Percentiles rank a stretch among this genome's conserved stretches.
phyloP scores from a whole-genome alignment of 2,329 filamentous ascomycete genomes.

The Cladobotryum mycophilum region DNA sequence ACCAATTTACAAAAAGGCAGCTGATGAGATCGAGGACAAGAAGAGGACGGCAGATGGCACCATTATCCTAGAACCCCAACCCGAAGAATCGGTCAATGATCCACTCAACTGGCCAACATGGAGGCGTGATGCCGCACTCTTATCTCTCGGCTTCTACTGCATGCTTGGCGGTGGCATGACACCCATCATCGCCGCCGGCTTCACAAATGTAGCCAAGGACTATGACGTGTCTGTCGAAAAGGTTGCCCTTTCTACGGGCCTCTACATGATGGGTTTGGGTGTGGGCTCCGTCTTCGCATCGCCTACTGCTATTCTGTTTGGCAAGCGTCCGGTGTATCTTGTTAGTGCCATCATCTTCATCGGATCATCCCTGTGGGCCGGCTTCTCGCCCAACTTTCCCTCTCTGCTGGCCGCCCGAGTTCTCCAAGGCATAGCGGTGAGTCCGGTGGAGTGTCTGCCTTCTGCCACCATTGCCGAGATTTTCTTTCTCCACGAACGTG shows the following conservation, averaged over 20 bases:
- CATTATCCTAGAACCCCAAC: slow-evolving; percentile 86
- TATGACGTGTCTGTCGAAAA: slow-evolving; percentile 60
- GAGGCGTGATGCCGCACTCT: slow-evolving; percentile 70
- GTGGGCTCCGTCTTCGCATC: slow-evolving; percentile 78
- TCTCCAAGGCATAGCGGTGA: slow-evolving; percentile 81
- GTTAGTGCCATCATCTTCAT: slow-evolving; percentile 72
- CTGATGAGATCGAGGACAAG: slow-evolving; percentile 35
- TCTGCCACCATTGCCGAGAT: slow-evolving; percentile 95
- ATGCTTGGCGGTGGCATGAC: slow-evolving; percentile 93
- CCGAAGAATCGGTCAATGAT: slow-evolving; percentile 84
- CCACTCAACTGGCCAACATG: slow-evolving; percentile 86
- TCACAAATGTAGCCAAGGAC: slow-evolving; percentile 66
- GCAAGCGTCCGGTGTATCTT: slow-evolving; percentile 88
- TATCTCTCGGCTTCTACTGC: slow-evolving; percentile 86
- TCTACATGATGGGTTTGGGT: slow-evolving; percentile 92
- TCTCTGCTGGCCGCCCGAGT: slow-evolving; percentile 78
- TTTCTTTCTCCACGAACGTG: slow-evolving; percentile 89
- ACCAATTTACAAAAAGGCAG: background rate
- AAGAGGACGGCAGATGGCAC: slow-evolving; percentile 77
- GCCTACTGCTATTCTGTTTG: slow-evolving; percentile 84
- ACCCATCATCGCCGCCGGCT: slow-evolving; percentile 82
- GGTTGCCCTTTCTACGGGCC: slow-evolving; percentile 80
- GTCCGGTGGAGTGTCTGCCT: slow-evolving; percentile 84
- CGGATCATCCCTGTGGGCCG: slow-evolving; percentile 74
- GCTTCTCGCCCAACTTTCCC: slow-evolving; percentile 69